These are phyloP conservation scores for Conticribra weissflogii DNA, from an alignment of 108 stramenopile genomes.

Conservation along the genomic window DNA sequence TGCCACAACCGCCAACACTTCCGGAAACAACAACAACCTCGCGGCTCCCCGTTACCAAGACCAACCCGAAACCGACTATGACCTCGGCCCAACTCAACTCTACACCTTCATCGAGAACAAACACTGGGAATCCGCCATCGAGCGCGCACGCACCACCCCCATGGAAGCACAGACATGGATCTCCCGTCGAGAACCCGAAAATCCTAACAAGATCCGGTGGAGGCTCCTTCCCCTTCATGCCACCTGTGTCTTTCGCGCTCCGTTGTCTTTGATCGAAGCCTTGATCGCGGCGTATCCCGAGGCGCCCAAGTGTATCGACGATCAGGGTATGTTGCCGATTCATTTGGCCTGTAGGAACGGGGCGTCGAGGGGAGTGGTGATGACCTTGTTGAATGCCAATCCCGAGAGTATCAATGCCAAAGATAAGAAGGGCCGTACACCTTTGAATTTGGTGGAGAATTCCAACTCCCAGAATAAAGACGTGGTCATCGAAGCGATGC, in stretches of 20 bases:
- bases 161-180: slow-evolving; percentile 83
- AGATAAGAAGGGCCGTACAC: slow-evolving; percentile 82
- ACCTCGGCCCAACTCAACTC: slow-evolving; percentile 73
- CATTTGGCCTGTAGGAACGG: slow-evolving; percentile 89
- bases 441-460: slow-evolving; percentile 71
- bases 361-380: slow-evolving; percentile 84
- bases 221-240: slow-evolving; percentile 82
- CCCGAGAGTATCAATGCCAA: slow-evolving; percentile 66
- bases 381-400: slow-evolving; percentile 70
- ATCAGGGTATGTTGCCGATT: slow-evolving; percentile 90
- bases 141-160: slow-evolving; percentile 63
- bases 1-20: background rate
- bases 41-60: slow-evolving; percentile 45
- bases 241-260: slow-evolving; percentile 79
- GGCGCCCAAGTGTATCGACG: slow-evolving; percentile 82
- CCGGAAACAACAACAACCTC: background rate
- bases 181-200: slow-evolving; percentile 60
- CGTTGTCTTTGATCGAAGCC: slow-evolving; percentile 74
- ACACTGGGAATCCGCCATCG: slow-evolving; percentile 82
- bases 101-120: slow-evolving; percentile 86
- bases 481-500: slow-evolving; percentile 70
- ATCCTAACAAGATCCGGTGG: slow-evolving; percentile 69
- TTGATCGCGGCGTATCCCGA: slow-evolving; percentile 74
- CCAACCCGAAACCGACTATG: slow-evolving; percentile 81
- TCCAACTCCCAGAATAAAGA: slow-evolving; percentile 81